These are phyloP conservation scores for Byssothecium circinans DNA, from an alignment of 2,329 filamentous ascomycete genomes.

Conservation along the genomic window DNA sequence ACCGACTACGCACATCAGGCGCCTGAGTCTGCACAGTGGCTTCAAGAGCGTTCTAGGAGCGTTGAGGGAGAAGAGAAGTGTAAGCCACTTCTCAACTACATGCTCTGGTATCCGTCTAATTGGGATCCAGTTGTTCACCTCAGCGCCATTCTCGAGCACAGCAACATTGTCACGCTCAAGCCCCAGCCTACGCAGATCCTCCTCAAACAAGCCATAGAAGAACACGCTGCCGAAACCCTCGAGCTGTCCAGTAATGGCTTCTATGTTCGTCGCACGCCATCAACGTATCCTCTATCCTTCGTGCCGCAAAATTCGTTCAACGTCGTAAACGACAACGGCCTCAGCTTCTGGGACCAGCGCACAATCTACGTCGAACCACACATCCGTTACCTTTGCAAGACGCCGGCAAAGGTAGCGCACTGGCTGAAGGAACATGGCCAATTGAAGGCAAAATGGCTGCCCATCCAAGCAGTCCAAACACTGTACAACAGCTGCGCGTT, in stretches of 20 bases:
- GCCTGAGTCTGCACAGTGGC: constrained; percentile 25
- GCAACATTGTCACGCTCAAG: constrained; percentile 33
- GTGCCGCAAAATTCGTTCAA: constrained; percentile 29
- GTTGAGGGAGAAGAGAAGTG: constrained; percentile 31
- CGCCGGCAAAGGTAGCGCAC: constrained; percentile 32
- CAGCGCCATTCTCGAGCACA: constrained; percentile 32
- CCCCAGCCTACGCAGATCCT: constrained; percentile 32
- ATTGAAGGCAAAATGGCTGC: constrained; percentile 36
- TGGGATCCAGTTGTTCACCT: constrained; percentile 33
- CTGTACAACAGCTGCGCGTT: constrained; percentile 40
- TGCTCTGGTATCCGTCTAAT: neutral
- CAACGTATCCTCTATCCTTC: constrained; percentile 33
- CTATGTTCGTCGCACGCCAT: constrained; percentile 33
- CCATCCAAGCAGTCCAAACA: constrained; percentile 37
- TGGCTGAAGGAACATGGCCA: constrained; percentile 35
- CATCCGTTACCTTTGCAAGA: constrained; percentile 31
- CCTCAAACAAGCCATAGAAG: constrained; percentile 31
- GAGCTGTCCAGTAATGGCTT: constrained; percentile 31
- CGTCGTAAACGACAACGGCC: constrained; percentile 29
- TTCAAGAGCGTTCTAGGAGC: constrained; percentile 25
- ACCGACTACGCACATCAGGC: constrained; percentile 42
- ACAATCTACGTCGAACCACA: constrained; percentile 45
- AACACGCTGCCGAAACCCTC: constrained; percentile 20
- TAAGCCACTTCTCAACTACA: constrained; percentile 4
- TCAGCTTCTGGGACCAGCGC: constrained; percentile 40